Percentiles rank a stretch among this genome's conserved stretches.
Conservation (phyloP, 257 asterid genomes). For the Ajuga chamaepitys region DNA sequence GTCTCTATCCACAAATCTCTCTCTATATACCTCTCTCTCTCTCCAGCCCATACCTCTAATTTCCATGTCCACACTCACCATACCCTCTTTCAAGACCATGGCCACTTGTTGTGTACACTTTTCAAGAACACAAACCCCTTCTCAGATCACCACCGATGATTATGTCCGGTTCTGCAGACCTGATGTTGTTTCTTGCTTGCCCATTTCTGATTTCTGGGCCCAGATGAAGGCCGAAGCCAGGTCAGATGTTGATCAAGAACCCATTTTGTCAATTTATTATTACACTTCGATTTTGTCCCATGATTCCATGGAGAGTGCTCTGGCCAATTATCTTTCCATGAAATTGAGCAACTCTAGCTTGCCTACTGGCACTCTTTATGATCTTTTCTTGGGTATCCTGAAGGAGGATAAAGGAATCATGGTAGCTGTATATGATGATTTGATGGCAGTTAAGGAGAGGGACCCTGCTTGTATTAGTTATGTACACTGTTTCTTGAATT, state of each 20-base stretch:
- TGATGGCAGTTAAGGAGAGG: slow-evolving; percentile 69
- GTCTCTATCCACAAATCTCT: slow-evolving; percentile 16
- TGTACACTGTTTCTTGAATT: slow-evolving; percentile 75
- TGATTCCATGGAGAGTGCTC: slow-evolving; percentile 55
- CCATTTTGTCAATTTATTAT: slow-evolving; percentile 58
- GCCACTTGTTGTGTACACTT: slow-evolving; percentile 60
- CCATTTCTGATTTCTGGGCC: slow-evolving; percentile 47
- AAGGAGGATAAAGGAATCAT: slow-evolving; percentile 48
- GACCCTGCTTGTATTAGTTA: slow-evolving; percentile 91
- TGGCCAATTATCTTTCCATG: slow-evolving; percentile 56
- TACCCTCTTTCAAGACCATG: slow-evolving; percentile 30
- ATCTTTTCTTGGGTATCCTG: slow-evolving; percentile 43
- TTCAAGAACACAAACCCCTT: slow-evolving; percentile 39
- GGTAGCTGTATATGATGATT: slow-evolving; percentile 41
- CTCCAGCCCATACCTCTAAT: slow-evolving; percentile 14
- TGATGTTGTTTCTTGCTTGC: slow-evolving; percentile 33
- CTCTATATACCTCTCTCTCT: slow-evolving; percentile 15
- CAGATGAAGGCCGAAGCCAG: slow-evolving; percentile 66
- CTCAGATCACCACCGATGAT: slow-evolving; percentile 25
- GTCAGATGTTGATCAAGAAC: slow-evolving; percentile 56
- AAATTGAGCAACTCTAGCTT: slow-evolving; percentile 53
- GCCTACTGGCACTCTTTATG: slow-evolving; percentile 41
- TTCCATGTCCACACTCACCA: slow-evolving; percentile 32
- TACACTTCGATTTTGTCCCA: slow-evolving; percentile 45
- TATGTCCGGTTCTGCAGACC: slow-evolving; percentile 41